These are phyloP conservation scores for Taxawa tesnikishii DNA, from an alignment of 2,329 filamentous ascomycete species.

Conservation along the genomic window DNA sequence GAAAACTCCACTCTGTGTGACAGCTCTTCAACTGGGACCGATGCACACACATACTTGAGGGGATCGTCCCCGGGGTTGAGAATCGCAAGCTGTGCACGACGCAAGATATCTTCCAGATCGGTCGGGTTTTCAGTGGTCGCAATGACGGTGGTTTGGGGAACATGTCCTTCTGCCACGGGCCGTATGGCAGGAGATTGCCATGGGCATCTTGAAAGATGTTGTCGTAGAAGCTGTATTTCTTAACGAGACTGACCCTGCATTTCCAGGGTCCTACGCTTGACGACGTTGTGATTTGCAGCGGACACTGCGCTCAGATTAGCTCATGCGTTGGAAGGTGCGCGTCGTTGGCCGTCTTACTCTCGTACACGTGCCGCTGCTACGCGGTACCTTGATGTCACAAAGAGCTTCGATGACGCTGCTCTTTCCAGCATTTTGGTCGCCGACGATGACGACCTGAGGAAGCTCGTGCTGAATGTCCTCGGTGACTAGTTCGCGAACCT, in stretches of 20 bases:
- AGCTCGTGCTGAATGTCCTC: constrained; percentile 54
- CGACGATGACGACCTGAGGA: constrained; percentile 71
- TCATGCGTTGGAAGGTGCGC: background rate
- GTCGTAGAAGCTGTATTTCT: constrained; percentile 46
- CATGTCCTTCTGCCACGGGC: constrained; percentile 49
- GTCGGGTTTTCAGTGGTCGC: constrained; percentile 47
- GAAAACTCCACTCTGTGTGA: constrained; percentile 54
- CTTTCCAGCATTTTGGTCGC: constrained; percentile 78
- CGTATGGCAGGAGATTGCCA: constrained; percentile 52
- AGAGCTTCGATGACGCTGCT: constrained; percentile 45
- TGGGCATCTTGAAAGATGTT: constrained; percentile 28
- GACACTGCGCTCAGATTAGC: constrained; percentile 41
- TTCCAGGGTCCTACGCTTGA: constrained; percentile 45
- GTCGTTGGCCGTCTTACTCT: constrained; percentile 7
- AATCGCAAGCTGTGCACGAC: constrained; percentile 65
- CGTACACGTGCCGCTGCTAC: constrained; percentile 63
- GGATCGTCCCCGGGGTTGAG: constrained; percentile 52
- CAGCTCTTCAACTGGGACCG: background rate
- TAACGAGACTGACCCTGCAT: constrained; percentile 54
- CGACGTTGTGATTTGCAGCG: constrained; percentile 64
- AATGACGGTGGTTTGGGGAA: constrained; percentile 42
- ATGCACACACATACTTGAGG: constrained; percentile 21
- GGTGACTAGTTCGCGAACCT: constrained; percentile 61
- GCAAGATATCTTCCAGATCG: constrained; percentile 55
- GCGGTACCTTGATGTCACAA: constrained; percentile 56